Evolutionary conservation across 2,329 filamentous ascomycete species (phyloP), one percentile per base, ranked within the genome.

Genomic region (Apiospora phragmitis): DNA sequence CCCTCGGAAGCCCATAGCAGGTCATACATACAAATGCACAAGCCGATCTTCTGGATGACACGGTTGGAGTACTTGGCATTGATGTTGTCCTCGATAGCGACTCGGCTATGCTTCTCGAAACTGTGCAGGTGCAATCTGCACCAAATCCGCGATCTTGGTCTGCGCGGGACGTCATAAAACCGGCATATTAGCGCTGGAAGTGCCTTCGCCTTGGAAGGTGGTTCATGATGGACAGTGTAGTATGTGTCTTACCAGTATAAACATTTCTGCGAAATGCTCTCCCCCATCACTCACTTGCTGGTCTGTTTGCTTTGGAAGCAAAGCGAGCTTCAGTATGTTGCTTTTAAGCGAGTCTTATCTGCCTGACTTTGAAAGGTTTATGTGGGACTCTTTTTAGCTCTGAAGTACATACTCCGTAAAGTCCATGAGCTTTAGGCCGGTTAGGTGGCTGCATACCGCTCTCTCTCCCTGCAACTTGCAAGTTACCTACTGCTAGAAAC

Each of bases 81-180:
- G 83, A 99, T 96, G 77, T 96, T 96, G 84, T 99, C 95, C 82
- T 98, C 94, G 73, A 99, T 94, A 1, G 94, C 94, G 73, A 94
- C 89, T 42, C 90, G 88, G 78, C 93, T 97, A 72, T 90, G 87
- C 81, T 96, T 96, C 72, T 91, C 88, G 79, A 98, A 98, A 97
- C 79, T 98, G 93, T 77, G 94, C 89, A 1, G 96, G 96, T 42
- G 90, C 88, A 83, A 99, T 97, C 83, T 97, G 94, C 75, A 99
- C 94, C 76, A 99, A 88, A 85, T 99, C 96, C 76, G 94, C 92
- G 76, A 99, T 91, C 75, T 96, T 97, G 59, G 94, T 96, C 96
- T 97, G 73, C 69, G 41, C 62, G 51, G 62, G 16, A 41, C 43
- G 26, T 68, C 69, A 68, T 49, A 14, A 49, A 49, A 49, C 55